Evolutionary conservation across 108 stramenopile species (phyloP).

Genomic region (Poteriospumella lacustris): DNA sequence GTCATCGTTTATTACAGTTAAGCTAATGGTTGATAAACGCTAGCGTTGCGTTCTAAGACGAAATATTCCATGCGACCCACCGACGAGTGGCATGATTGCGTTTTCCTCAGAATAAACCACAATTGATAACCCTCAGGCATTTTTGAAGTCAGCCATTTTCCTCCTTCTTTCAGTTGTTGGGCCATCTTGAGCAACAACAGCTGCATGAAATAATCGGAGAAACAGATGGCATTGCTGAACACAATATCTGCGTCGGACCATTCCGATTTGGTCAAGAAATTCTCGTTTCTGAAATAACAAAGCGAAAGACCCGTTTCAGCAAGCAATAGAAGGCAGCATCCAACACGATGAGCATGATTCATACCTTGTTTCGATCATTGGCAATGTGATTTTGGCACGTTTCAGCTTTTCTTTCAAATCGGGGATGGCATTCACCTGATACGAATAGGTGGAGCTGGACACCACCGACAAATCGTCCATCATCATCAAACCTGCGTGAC

Average conservation of each 20-base stretch:
- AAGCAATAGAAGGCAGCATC: neutral
- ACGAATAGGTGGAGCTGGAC: neutral
- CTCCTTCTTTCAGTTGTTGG: neutral
- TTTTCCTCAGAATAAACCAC: neutral
- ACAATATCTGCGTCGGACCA: conserved; percentile 5
- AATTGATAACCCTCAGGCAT: neutral
- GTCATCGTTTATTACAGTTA: too few species aligned
- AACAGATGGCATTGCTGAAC: neutral
- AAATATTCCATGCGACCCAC: too few species aligned
- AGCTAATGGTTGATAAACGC: too few species aligned
- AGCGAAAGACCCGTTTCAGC: neutral
- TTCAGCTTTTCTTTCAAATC: neutral
- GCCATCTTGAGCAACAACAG: neutral
- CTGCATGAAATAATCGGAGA: neutral
- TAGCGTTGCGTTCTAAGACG: too few species aligned
- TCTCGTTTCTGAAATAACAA: neutral
- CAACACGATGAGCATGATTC: neutral
- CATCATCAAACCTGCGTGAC: neutral
- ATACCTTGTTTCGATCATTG: neutral
- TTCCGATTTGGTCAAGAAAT: neutral
- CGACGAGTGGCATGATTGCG: too few species aligned
- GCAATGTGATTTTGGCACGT: neutral
- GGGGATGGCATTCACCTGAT: neutral
- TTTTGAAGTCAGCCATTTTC: neutral
- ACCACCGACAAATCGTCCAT: neutral